Evolutionary conservation across 176 grass and related monocot genomes (phyloP).

Genomic region (Tillandsia leiboldiana): DNA sequence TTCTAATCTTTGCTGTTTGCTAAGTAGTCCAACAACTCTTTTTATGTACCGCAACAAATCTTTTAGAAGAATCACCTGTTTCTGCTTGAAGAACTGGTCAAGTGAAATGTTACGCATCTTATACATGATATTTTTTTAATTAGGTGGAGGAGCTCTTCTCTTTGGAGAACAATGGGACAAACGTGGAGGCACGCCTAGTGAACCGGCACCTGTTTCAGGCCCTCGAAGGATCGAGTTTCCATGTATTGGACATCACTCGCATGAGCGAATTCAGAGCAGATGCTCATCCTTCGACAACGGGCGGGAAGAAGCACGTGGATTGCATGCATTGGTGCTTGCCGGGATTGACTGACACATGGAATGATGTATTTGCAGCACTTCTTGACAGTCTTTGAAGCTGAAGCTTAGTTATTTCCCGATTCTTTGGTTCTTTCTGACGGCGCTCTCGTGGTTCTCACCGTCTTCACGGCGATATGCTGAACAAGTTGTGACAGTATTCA

Average conservation of each 20-base stretch:
- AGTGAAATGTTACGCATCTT: neutral
- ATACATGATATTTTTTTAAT: conserved; percentile 1
- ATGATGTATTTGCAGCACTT: conserved; percentile 49
- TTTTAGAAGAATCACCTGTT: neutral
- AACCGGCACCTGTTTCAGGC: conserved; percentile 49
- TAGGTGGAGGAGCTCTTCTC: conserved; percentile 67
- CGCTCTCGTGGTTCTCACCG: neutral
- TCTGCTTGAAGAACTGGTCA: neutral
- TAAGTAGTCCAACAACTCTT: neutral
- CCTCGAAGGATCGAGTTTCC: conserved; percentile 46
- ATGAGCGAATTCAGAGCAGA: conserved; percentile 94
- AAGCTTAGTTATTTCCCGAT: neutral
- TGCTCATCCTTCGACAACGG: conserved; percentile 78
- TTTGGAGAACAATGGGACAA: conserved; percentile 58
- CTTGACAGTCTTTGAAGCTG: conserved; percentile 19
- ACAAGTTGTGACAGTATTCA: neutral
- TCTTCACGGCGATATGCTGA: neutral
- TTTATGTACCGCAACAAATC: neutral
- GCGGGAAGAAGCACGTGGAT: conserved; percentile 79
- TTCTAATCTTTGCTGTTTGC: neutral
- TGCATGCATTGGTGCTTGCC: conserved; percentile 99
- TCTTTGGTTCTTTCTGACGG: neutral
- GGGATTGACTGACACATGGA: conserved; percentile 77
- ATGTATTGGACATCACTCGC: conserved; percentile 49
- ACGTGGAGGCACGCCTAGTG: conserved; percentile 50